Conservation (phyloP, 371 early-diverging fungal species). For the Actinomortierella ambigua region DNA sequence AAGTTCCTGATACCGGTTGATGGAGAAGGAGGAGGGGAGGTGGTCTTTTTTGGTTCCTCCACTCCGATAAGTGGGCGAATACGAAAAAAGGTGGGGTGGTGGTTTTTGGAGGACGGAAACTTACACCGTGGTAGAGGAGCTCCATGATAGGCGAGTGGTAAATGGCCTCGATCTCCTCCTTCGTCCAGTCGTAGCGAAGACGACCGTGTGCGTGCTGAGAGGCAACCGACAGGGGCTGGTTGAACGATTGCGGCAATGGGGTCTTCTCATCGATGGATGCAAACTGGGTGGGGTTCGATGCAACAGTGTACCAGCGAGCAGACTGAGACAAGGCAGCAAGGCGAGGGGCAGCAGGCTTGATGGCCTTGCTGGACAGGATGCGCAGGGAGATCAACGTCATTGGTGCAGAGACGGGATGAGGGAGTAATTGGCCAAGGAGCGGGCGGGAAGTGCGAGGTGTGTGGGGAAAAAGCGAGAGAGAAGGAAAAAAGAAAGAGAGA, state of each 20-base stretch:
- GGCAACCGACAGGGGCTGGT: constrained; percentile 57
- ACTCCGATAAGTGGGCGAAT: too few relatives aligned
- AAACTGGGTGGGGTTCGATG: constrained; percentile 52
- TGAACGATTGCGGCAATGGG: constrained; percentile 33
- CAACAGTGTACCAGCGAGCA: constrained; percentile 53
- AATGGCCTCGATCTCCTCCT: constrained; percentile 77
- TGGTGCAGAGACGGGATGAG: constrained; percentile 4
- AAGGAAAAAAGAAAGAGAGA: neutral
- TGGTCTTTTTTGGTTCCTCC: too few relatives aligned
- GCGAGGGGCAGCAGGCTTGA: constrained; percentile 52
- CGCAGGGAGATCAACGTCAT: constrained; percentile 39
- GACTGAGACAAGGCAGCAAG: constrained; percentile 48
- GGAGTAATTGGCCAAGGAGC: constrained; percentile 2
- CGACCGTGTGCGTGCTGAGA: constrained; percentile 63
- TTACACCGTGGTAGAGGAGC: constrained; percentile 76
- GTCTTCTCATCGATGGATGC: constrained; percentile 55
- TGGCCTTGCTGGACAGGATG: constrained; percentile 29
- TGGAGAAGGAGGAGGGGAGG: too few relatives aligned
- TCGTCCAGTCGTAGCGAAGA: constrained; percentile 75
- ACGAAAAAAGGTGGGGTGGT: too few relatives aligned
- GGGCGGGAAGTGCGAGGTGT: neutral
- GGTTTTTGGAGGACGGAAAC: constrained; percentile 19
- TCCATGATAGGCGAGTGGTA: constrained; percentile 86
- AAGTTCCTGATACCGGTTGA: too few relatives aligned
- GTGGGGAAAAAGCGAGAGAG: constrained; percentile 1